phyloP scores from a whole-genome alignment of 306 rosid species.

The Castanopsis chinensis region DNA sequence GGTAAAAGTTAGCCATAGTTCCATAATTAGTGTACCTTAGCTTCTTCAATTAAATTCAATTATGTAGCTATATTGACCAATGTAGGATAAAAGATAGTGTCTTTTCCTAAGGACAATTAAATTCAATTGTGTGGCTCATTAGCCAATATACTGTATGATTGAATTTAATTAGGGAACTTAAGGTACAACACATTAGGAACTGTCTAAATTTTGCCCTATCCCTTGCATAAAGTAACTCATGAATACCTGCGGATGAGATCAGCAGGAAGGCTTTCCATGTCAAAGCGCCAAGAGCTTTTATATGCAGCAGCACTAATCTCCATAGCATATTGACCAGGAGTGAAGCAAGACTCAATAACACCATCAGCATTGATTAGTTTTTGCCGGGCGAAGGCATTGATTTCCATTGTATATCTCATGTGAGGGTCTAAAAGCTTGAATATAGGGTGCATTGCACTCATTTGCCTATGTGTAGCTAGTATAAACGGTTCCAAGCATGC shows the following conservation, averaged over 20 bases:
- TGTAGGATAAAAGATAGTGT: no score
- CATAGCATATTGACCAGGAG: conserved; percentile 87
- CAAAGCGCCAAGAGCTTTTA: conserved; percentile 81
- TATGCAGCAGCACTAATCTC: conserved; percentile 88
- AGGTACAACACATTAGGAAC: not conserved
- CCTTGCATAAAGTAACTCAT: not conserved
- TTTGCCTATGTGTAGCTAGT: conserved; percentile 79
- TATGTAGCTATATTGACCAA: no score
- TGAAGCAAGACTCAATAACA: conserved; percentile 75
- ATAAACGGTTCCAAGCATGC: conserved; percentile 79
- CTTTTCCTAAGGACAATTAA: not conserved
- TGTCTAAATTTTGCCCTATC: no score
- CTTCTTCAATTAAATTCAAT: no score
- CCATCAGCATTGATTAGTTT: conserved; percentile 65
- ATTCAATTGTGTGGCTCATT: no score
- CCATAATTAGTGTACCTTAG: no score
- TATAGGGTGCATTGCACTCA: conserved; percentile 92
- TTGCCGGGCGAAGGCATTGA: conserved; percentile 84
- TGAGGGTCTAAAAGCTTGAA: conserved; percentile 89
- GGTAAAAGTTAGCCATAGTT: not conserved
- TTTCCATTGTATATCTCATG: conserved; percentile 89
- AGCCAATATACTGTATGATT: no score
- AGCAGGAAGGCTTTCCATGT: conserved; percentile 74
- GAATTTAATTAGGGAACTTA: no score
- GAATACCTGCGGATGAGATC: conserved; percentile 78